Percentiles rank a stretch among this genome's conserved stretches.
phyloP scores from a whole-genome alignment of 768 basidiomycete species.

The Mycena vulgaris region DNA sequence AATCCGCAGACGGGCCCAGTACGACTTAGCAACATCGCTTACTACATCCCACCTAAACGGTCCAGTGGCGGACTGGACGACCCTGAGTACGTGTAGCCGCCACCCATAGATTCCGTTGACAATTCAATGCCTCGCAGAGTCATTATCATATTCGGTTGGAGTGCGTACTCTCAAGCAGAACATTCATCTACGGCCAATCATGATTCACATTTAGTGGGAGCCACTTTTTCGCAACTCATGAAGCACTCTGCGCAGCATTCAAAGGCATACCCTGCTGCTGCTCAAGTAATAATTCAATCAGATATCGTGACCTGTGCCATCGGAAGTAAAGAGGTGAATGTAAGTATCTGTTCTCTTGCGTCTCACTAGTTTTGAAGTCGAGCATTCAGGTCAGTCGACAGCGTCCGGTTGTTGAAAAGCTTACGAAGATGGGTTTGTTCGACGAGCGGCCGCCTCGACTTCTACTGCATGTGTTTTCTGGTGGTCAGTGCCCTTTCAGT shows the following conservation, averaged over 20 bases:
- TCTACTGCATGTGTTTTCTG: background rate
- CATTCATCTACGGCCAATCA: too few species aligned
- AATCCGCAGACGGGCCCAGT: too few species aligned
- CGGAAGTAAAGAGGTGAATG: background rate
- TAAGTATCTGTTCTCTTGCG: background rate
- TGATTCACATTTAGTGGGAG: background rate
- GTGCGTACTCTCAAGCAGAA: too few species aligned
- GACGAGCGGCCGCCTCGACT: background rate
- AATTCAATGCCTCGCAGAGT: too few species aligned
- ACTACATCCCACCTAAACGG: too few species aligned
- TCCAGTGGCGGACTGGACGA: too few species aligned
- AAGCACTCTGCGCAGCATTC: background rate
- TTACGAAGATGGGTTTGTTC: background rate
- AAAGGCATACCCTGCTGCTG: background rate
- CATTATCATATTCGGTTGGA: too few species aligned
- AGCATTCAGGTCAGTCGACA: background rate
- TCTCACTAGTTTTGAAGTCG: background rate
- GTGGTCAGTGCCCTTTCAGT: background rate
- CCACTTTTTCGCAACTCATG: background rate
- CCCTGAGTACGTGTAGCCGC: too few species aligned
- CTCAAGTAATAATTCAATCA: background rate
- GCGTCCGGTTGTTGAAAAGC: background rate
- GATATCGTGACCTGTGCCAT: background rate
- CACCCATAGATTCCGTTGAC: too few species aligned
- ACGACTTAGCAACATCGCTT: too few species aligned